phyloP scores from a whole-genome alignment of 2,329 filamentous ascomycete species.

The Grosmannia huntii region DNA sequence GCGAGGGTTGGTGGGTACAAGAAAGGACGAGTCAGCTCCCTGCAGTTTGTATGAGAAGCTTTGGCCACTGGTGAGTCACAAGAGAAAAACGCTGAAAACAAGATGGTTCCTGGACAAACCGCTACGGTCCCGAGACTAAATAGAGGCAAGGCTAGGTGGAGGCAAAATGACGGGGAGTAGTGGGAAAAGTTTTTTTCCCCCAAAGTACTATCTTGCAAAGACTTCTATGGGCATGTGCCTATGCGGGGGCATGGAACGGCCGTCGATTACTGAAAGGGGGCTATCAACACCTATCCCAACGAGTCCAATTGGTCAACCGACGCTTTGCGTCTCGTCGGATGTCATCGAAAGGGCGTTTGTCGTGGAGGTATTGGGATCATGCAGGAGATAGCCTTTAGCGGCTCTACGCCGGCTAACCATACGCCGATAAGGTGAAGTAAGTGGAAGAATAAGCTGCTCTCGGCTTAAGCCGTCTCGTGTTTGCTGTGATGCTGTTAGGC shows the following conservation, averaged over 20 bases:
- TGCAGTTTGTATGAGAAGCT: background rate
- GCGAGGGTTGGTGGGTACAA: background rate
- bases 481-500: background rate
- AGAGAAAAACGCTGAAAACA: background rate
- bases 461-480: background rate
- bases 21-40: background rate
- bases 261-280: background rate
- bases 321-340: background rate
- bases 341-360: background rate
- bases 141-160: background rate
- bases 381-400: background rate
- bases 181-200: background rate
- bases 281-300: background rate
- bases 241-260: background rate
- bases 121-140: background rate
- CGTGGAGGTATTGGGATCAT: background rate
- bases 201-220: background rate
- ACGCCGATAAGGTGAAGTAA: background rate
- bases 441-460: background rate
- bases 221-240: too few relatives aligned
- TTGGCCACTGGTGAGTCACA: background rate
- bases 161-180: background rate
- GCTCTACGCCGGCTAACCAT: background rate
- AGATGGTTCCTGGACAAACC: background rate
- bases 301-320: background rate